A percentile compares a stretch with the other conserved stretches of the same genome.
phyloP scores from a whole-genome alignment of 805 yeast species.

The Yamadazyma ubonensis region DNA sequence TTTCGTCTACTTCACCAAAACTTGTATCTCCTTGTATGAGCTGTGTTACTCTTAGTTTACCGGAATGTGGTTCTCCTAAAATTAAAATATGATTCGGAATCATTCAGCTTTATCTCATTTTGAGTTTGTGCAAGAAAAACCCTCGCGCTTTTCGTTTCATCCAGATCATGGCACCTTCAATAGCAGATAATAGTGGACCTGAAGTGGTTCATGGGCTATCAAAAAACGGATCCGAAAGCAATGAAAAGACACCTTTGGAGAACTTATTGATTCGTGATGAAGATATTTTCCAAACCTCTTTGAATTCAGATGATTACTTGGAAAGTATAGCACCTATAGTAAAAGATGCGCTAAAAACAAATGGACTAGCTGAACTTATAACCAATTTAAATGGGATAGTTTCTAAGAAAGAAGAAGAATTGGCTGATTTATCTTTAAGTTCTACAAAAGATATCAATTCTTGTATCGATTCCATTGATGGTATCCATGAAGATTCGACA shows the following conservation, averaged over 20 bases:
- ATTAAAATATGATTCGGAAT: constrained; percentile 43
- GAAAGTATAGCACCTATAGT: constrained; percentile 80
- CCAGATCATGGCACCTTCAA: constrained; percentile 13
- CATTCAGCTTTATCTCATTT: not conserved
- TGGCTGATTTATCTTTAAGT: constrained; percentile 59
- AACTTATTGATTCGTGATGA: constrained; percentile 39
- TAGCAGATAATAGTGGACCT: not conserved
- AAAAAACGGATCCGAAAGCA: not conserved
- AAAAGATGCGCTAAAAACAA: constrained; percentile 55
- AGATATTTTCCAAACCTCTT: constrained; percentile 45
- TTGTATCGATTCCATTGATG: constrained; percentile 63
- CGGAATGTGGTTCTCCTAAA: constrained; percentile 44
- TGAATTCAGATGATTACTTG: constrained; percentile 64
- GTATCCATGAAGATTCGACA: constrained; percentile 57
- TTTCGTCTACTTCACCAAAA: constrained; percentile 26
- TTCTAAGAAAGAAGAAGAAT: constrained; percentile 58
- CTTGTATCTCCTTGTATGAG: constrained; percentile 27
- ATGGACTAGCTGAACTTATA: constrained; percentile 56
- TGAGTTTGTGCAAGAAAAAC: not conserved
- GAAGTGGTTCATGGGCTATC: not conserved
- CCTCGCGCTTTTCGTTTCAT: constrained; percentile 1
- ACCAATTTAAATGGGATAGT: constrained; percentile 55
- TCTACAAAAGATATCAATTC: constrained; percentile 55
- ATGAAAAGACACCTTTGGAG: constrained; percentile 34
- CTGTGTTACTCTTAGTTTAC: constrained; percentile 35